A percentile compares a stretch with the other conserved stretches of the same genome.
Conservation (phyloP, 805 yeast genomes). For the Cyberlindnera suaveolens region DNA sequence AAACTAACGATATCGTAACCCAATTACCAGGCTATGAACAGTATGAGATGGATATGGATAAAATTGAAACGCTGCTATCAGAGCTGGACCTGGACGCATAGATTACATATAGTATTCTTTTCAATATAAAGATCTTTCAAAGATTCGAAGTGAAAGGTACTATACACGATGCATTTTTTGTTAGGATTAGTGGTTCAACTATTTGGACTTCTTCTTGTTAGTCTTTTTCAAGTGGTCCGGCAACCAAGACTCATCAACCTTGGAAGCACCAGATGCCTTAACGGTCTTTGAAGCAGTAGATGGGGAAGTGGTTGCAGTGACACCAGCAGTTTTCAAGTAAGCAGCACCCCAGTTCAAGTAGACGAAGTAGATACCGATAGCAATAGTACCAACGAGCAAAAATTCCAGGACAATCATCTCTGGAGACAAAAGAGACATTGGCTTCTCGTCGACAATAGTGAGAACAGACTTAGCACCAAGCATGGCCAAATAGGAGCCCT, state of each 20-base stretch:
- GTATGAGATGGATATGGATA: slow-evolving; percentile 28
- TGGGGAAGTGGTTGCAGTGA: slow-evolving; percentile 16
- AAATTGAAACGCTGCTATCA: slow-evolving; percentile 34
- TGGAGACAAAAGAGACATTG: slow-evolving; percentile 68
- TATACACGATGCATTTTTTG: not conserved
- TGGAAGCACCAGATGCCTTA: slow-evolving; percentile 20
- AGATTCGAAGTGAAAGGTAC: slow-evolving; percentile 1
- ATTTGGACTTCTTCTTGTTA: slow-evolving; percentile 19
- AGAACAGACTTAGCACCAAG: slow-evolving; percentile 54
- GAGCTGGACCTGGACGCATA: slow-evolving; percentile 38
- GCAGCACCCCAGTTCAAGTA: slow-evolving; percentile 39
- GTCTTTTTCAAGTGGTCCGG: slow-evolving; percentile 47
- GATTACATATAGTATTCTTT: not conserved
- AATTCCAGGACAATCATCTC: slow-evolving; percentile 59
- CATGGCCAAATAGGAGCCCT: slow-evolving; percentile 43
- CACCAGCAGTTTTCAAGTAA: slow-evolving; percentile 33
- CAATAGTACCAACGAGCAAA: slow-evolving; percentile 43
- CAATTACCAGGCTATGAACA: slow-evolving; percentile 16
- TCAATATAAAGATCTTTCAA: slow-evolving; percentile 2
- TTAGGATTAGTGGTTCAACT: not conserved
- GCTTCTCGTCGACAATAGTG: slow-evolving; percentile 53
- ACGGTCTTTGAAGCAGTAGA: slow-evolving; percentile 2
- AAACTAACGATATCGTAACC: slow-evolving; percentile 17
- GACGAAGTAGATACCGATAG: slow-evolving; percentile 41
- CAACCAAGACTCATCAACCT: slow-evolving; percentile 47